Percentiles rank a stretch among this genome's conserved stretches.
Evolutionary conservation across 1,284 basidiomycete genomes (phyloP).

Genomic region (Ganoderma multipileum): DNA sequence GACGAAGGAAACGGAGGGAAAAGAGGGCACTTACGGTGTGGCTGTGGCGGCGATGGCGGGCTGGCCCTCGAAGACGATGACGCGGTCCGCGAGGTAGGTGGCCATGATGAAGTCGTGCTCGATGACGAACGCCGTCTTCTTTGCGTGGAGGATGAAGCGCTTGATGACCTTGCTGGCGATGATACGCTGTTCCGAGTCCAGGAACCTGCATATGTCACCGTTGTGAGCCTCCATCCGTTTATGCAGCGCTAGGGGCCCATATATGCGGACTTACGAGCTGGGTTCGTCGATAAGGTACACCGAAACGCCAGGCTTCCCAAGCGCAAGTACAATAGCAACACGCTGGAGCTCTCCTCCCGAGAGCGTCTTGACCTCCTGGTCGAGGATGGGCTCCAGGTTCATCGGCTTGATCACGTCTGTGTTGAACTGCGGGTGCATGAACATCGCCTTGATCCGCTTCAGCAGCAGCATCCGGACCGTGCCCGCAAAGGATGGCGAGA

Average conservation of each 20-base stretch:
- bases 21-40: constrained; percentile 72
- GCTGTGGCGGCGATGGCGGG: constrained; percentile 87
- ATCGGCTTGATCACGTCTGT: constrained; percentile 97
- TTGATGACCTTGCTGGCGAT: constrained; percentile 97
- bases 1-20: no score
- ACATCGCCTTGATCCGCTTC: constrained; percentile 92
- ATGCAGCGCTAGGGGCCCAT: neutral
- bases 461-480: constrained; percentile 91
- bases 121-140: constrained; percentile 97
- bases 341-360: constrained; percentile 97
- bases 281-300: constrained; percentile 92
- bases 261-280: constrained; percentile 55
- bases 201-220: constrained; percentile 63
- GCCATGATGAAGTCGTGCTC: constrained; percentile 99
- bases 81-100: constrained; percentile 95
- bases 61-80: constrained; percentile 93
- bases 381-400: constrained; percentile 91
- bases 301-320: constrained; percentile 83
- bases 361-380: constrained; percentile 95
- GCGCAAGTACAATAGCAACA: constrained; percentile 91
- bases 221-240: neutral
- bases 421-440: constrained; percentile 98
- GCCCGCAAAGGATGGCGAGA: constrained; percentile 95
- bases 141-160: constrained; percentile 92
- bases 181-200: constrained; percentile 99